Evolutionary conservation across 2,329 filamentous ascomycete species (phyloP).

Genomic region (Fusarium anthophilum): DNA sequence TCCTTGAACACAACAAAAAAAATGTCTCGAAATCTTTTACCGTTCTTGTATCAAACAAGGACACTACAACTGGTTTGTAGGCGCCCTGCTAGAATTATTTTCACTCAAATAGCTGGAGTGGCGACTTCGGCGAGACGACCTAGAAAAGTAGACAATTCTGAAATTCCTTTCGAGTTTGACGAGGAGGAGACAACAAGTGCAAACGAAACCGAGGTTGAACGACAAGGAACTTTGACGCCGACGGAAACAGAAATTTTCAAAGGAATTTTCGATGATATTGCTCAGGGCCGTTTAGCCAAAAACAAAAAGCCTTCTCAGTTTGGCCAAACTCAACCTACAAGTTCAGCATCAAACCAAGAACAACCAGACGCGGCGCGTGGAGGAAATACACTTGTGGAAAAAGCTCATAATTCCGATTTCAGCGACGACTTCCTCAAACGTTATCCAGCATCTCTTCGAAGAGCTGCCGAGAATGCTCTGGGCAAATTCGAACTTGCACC

Average conservation of each 20-base stretch:
- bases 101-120: conserved; percentile 34
- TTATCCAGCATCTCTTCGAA: conserved; percentile 52
- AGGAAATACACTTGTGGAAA: conserved; percentile 47
- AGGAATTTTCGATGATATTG: conserved; percentile 62
- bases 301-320: conserved; percentile 36
- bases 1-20: neutral
- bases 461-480: conserved; percentile 52
- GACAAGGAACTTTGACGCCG: conserved; percentile 64
- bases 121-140: conserved; percentile 21
- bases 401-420: conserved; percentile 45
- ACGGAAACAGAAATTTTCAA: conserved; percentile 67
- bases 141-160: conserved; percentile 45
- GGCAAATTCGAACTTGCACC: conserved; percentile 50
- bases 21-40: conserved; percentile 64
- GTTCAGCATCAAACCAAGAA: neutral
- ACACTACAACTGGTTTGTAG: conserved; percentile 56
- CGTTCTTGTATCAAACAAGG: conserved; percentile 78
- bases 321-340: neutral
- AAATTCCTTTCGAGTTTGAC: conserved; percentile 64
- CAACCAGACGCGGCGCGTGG: neutral
- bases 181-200: conserved; percentile 51
- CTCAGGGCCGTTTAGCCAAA: conserved; percentile 47
- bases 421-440: conserved; percentile 49
- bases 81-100: conserved; percentile 35
- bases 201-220: conserved; percentile 17